phyloP scores from a whole-genome alignment of 1,284 basidiomycete genomes.

The Fomitopsis schrenkii region DNA sequence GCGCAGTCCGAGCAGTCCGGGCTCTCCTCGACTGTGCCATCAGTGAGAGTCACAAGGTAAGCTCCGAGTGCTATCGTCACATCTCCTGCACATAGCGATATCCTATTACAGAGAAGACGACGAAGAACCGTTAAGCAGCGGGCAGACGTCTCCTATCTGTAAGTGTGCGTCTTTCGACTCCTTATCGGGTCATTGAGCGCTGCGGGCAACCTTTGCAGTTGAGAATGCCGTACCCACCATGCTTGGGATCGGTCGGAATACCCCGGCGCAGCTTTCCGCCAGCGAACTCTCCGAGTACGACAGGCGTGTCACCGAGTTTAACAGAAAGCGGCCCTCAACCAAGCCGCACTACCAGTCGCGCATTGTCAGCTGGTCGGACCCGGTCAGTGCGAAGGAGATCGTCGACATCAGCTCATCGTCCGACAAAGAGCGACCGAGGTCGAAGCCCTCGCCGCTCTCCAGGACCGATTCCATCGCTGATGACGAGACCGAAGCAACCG shows the following conservation, averaged over 20 bases:
- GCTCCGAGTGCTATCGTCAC: conserved; percentile 3
- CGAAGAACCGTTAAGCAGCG: conserved; percentile 66
- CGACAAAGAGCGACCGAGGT: conserved; percentile 15
- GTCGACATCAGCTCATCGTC: conserved; percentile 7
- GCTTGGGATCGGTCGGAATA: conserved; percentile 27
- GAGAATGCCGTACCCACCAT: conserved; percentile 37
- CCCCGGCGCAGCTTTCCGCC: conserved; percentile 37
- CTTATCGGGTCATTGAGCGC: neutral
- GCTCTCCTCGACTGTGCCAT: conserved; percentile 25
- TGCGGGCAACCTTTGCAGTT: neutral
- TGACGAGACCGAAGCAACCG: conserved; percentile 11
- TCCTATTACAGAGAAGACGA: conserved; percentile 42
- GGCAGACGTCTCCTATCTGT: conserved; percentile 69
- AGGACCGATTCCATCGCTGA: conserved; percentile 7
- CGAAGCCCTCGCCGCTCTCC: neutral
- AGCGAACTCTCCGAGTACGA: conserved; percentile 42
- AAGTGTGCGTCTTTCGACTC: conserved; percentile 19
- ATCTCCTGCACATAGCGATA: neutral
- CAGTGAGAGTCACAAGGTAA: conserved; percentile 33
- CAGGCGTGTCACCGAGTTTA: conserved; percentile 42
- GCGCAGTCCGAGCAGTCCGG: conserved; percentile 17
- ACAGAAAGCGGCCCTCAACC: conserved; percentile 36
- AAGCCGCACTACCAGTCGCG: conserved; percentile 30
- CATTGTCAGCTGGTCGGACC: conserved; percentile 51
- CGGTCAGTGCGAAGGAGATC: conserved; percentile 37